Percentiles rank a stretch among this genome's conserved stretches.
Conservation (phyloP, 1,284 basidiomycete species). For the Boletellus deceptivus region DNA sequence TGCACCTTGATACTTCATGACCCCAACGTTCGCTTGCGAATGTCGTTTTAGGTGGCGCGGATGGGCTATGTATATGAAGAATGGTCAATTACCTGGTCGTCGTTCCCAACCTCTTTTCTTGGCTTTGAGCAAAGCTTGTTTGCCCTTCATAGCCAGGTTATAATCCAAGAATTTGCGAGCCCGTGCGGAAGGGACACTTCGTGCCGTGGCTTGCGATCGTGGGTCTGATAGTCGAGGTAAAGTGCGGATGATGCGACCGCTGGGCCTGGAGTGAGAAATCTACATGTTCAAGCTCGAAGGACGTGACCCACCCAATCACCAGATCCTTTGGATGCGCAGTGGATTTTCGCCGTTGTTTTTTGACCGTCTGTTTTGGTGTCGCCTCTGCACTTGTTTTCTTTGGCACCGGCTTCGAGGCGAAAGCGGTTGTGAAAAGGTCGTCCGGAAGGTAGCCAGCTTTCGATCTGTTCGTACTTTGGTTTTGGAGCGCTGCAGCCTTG, state of each 20-base stretch:
- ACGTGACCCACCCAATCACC: constrained; percentile 26
- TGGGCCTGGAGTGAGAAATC: constrained; percentile 8
- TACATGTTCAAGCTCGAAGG: background rate
- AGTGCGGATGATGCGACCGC: constrained; percentile 34
- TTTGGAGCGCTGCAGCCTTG: background rate
- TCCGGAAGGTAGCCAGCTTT: constrained; percentile 46
- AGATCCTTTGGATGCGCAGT: constrained; percentile 23
- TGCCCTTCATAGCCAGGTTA: constrained; percentile 34
- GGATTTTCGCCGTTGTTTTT: constrained; percentile 25
- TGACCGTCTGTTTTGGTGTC: constrained; percentile 17
- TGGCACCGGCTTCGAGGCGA: constrained; percentile 27
- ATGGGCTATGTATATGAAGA: background rate
- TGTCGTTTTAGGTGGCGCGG: background rate
- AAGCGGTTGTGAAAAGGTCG: constrained; percentile 48
- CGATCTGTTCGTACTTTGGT: constrained; percentile 1
- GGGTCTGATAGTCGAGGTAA: constrained; percentile 22
- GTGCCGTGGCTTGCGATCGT: constrained; percentile 21
- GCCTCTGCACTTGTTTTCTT: constrained; percentile 2
- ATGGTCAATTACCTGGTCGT: constrained; percentile 35
- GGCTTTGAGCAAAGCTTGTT: constrained; percentile 25
- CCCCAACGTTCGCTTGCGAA: constrained; percentile 27
- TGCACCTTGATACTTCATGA: constrained; percentile 32
- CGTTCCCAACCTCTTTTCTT: constrained; percentile 43
- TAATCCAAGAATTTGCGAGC: constrained; percentile 29
- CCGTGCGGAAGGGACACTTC: constrained; percentile 31